Evolutionary conservation across 805 yeast species (phyloP).

Genomic region (Kluyveromyces lactis): DNA sequence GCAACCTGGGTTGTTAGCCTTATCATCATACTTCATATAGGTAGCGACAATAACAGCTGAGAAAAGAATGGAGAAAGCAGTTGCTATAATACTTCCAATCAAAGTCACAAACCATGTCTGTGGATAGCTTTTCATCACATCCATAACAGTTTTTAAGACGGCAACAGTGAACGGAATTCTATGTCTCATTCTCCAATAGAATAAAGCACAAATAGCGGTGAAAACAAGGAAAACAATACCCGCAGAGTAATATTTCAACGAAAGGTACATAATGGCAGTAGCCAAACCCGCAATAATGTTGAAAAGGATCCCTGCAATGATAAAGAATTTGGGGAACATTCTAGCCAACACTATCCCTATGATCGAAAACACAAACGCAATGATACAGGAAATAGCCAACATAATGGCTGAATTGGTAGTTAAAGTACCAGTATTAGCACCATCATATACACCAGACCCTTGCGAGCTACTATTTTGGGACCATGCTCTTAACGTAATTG

Average conservation of each 20-base stretch:
- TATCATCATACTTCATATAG: conserved; percentile 68
- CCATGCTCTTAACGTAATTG: conserved; percentile 59
- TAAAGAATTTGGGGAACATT: conserved; percentile 55
- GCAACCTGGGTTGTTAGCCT: conserved; percentile 45
- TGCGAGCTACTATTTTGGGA: conserved; percentile 42
- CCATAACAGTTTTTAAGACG: conserved; percentile 62
- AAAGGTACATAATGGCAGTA: conserved; percentile 67
- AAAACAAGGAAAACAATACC: conserved; percentile 68
- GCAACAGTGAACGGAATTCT: conserved; percentile 71
- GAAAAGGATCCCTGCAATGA: conserved; percentile 56
- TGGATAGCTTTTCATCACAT: conserved; percentile 67
- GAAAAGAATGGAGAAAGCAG: conserved; percentile 59
- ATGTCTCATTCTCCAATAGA: conserved; percentile 63
- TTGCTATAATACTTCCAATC: conserved; percentile 50
- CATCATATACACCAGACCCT: conserved; percentile 56
- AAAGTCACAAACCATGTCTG: conserved; percentile 55
- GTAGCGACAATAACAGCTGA: conserved; percentile 63
- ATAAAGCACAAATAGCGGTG: conserved; percentile 53
- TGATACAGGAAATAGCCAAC: conserved; percentile 54
- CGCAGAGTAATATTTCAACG: conserved; percentile 63
- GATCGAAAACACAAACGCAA: conserved; percentile 50
- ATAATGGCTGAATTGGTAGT: conserved; percentile 69
- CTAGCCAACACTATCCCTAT: conserved; percentile 55
- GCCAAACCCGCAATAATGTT: conserved; percentile 66
- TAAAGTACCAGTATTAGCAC: conserved; percentile 48